Percentiles rank a stretch among this genome's conserved stretches.
Conservation (phyloP, 768 basidiomycete genomes). For the Kwoniella shandongensis region DNA sequence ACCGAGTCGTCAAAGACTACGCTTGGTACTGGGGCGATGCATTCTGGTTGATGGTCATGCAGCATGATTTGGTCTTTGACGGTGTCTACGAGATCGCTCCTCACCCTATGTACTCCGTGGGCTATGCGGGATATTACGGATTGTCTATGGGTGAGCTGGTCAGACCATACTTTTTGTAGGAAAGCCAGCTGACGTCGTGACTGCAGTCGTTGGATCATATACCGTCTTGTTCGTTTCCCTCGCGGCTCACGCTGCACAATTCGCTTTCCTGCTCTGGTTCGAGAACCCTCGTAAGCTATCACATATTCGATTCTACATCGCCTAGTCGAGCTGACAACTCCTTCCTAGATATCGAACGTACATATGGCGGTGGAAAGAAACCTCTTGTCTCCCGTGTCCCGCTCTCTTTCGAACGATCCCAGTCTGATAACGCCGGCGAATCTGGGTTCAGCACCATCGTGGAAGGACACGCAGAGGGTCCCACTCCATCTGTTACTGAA, state of each 20-base stretch:
- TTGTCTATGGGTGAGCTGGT: slow-evolving; percentile 64
- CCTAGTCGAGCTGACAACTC: not conserved
- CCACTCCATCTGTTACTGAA: slow-evolving; percentile 50
- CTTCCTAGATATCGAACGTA: slow-evolving; percentile 79
- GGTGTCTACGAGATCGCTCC: slow-evolving; percentile 80
- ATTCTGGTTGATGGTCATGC: slow-evolving; percentile 53
- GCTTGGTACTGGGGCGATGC: slow-evolving; percentile 86
- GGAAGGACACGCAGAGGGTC: slow-evolving; percentile 15
- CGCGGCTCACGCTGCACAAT: slow-evolving; percentile 92
- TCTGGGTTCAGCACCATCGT: slow-evolving; percentile 10
- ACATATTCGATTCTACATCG: not conserved
- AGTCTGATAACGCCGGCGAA: slow-evolving; percentile 13
- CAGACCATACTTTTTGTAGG: not conserved
- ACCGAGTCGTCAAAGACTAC: slow-evolving; percentile 95
- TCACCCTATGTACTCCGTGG: slow-evolving; percentile 81
- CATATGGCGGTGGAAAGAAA: slow-evolving; percentile 83
- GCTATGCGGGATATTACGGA: slow-evolving; percentile 83
- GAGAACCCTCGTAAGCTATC: slow-evolving; percentile 89
- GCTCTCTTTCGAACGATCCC: slow-evolving; percentile 28
- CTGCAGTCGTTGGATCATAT: slow-evolving; percentile 50
- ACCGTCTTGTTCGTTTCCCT: slow-evolving; percentile 84
- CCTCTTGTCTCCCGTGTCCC: slow-evolving; percentile 83
- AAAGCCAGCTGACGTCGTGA: not conserved
- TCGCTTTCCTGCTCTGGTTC: slow-evolving; percentile 90
- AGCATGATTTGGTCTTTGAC: slow-evolving; percentile 78